phyloP scores from a whole-genome alignment of 1,284 basidiomycete genomes.

The Tremellales sp. region DNA sequence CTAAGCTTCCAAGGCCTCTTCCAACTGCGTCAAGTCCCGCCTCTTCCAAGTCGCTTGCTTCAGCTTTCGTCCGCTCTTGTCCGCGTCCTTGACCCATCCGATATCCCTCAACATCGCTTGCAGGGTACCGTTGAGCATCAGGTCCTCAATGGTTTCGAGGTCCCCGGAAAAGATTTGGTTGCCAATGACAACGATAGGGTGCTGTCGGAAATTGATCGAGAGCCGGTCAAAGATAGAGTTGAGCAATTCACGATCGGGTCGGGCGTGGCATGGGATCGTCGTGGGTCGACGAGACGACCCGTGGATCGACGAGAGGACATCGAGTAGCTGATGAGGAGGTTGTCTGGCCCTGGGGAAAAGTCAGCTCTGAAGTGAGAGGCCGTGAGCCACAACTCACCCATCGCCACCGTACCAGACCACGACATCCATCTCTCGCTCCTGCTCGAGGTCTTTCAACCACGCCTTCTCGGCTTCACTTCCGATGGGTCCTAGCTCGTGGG shows the following conservation, averaged over 20 bases:
- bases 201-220: slow-evolving; percentile 17
- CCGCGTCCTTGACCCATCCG: slow-evolving; percentile 23
- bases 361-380: not conserved
- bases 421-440: slow-evolving; percentile 27
- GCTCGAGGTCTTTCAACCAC: slow-evolving; percentile 33
- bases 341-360: not conserved
- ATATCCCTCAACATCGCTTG: slow-evolving; percentile 19
- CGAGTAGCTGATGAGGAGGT: slow-evolving; percentile 28
- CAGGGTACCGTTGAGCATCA: slow-evolving; percentile 24
- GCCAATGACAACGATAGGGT: slow-evolving; percentile 35
- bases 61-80: not conserved
- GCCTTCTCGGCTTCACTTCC: slow-evolving; percentile 17
- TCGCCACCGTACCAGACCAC: slow-evolving; percentile 41
- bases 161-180: slow-evolving; percentile 26
- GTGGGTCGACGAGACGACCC: slow-evolving; percentile 22
- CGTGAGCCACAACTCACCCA: slow-evolving; percentile 7
- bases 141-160: slow-evolving; percentile 18
- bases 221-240: slow-evolving; percentile 25
- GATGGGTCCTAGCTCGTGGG: slow-evolving; percentile 20
- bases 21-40: not conserved
- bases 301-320: slow-evolving; percentile 27
- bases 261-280: slow-evolving; percentile 23
- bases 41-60: slow-evolving; percentile 5
- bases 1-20: not conserved
- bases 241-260: slow-evolving; percentile 24